Base-by-base conservation (phyloP, 2,329 filamentous ascomycete species). In the Talaromyces verruculosus region DNA sequence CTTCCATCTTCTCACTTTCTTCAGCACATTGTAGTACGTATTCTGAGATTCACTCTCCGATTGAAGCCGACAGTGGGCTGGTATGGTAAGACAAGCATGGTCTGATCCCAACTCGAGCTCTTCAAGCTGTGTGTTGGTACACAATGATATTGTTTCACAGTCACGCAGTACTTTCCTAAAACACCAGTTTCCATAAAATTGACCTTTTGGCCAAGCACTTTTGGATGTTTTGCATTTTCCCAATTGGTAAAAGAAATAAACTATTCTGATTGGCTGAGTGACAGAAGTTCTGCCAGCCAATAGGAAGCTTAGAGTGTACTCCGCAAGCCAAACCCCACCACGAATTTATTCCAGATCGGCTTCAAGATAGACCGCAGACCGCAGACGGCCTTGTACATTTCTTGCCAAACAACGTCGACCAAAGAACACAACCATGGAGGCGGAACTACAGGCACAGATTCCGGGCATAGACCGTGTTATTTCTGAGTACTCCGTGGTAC, bases 391-490 rank as follows among this genome's bases (percentile, higher is more conserved):
- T 25, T 17, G 15, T 8, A 55, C 49, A 17, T 47, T 51, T 45
- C 61, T 33, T 57, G 61, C 22, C n/a, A 63, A 35, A 22, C 25
- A 17, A 30, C 61, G 13, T 35, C 47, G 3, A 57, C 45, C 19
- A 25, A 7, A 37, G 11, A 13, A 28, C 43, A 45, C 11, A 35
- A 30, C 5, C 47, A 59, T 97, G 93, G 93, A 97, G 79, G 85
- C 91, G 74, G 91, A 96, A 81, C 92, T 97, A 76, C 90, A 90
- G 81, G 84, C 89, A 68, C 87, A 92, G 71, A 87, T 97, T 71
- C 93, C 93, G 68, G 90, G 91, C 75, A 91, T 97, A 72, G 93
- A 97, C 80, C 91, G 90, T 67, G 85, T 96, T 69, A 84, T 97
- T 71, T 93, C 92, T 59, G 91, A 96, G 80, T 97, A 97, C 80